phyloP scores from a whole-genome alignment of 345 rosid genomes.

The Syzygium grande region DNA sequence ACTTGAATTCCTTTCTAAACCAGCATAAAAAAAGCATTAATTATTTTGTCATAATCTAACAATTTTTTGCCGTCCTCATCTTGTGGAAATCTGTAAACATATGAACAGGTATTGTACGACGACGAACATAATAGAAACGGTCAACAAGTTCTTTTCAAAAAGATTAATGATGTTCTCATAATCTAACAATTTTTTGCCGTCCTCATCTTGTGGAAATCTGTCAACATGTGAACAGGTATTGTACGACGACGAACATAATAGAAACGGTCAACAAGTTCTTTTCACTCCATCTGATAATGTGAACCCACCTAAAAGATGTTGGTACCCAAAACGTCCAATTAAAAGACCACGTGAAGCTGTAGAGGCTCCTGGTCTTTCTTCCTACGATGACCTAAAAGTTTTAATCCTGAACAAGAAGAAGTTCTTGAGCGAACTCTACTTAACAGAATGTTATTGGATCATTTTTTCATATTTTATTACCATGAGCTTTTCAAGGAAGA shows the following conservation, averaged over 20 bases:
- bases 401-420: not conserved
- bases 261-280: not conserved
- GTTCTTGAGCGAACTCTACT: not conserved
- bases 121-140: not conserved
- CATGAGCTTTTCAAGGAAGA: not conserved
- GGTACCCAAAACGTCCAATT: not conserved
- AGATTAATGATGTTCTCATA: not conserved
- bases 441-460: not conserved
- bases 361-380: not conserved
- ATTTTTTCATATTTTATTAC: not conserved
- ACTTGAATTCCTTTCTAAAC: not conserved
- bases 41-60: not conserved
- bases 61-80: not conserved
- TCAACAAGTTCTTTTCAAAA: not conserved
- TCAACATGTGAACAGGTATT: not conserved
- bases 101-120: not conserved
- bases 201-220: not conserved
- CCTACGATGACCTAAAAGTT: not conserved
- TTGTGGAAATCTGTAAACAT: not conserved
- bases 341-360: not conserved
- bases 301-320: not conserved
- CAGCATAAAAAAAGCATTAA: not conserved
- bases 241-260: not conserved
- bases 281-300: not conserved
- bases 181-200: not conserved